A percentile compares a stretch with the other conserved stretches of the same genome.
phyloP scores from a whole-genome alignment of 352 stramenopile species.

The Pythium insidiosum region DNA sequence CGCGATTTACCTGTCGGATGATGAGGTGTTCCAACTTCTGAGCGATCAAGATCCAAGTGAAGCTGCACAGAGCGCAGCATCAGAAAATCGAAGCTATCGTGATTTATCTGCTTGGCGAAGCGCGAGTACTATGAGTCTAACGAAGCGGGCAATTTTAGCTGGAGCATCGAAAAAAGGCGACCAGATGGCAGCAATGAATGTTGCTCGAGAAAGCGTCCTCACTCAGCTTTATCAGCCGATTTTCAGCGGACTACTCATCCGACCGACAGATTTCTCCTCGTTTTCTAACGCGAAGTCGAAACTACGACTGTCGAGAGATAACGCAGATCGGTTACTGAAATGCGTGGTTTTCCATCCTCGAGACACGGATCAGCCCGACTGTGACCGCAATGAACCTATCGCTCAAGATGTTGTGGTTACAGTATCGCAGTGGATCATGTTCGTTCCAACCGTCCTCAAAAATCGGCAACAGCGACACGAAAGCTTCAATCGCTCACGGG shows the following conservation, averaged over 20 bases:
- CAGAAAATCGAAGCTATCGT: too few relatives aligned
- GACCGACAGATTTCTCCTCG: slow-evolving; percentile 21
- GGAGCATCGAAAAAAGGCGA: neutral
- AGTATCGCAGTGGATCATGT: slow-evolving; percentile 23
- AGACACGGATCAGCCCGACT: too few relatives aligned
- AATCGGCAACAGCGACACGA: slow-evolving; percentile 18
- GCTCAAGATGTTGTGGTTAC: too few relatives aligned
- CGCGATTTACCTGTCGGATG: slow-evolving; percentile 44
- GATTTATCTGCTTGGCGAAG: slow-evolving; percentile 10
- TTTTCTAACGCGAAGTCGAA: slow-evolving; percentile 27
- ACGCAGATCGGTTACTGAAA: slow-evolving; percentile 36
- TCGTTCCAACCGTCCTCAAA: slow-evolving; percentile 42
- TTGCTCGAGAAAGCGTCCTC: slow-evolving; percentile 8
- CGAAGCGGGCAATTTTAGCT: neutral
- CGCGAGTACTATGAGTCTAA: neutral
- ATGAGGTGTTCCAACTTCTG: slow-evolving; percentile 46
- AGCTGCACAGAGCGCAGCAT: too few relatives aligned
- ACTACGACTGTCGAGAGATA: slow-evolving; percentile 24
- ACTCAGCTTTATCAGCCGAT: slow-evolving; percentile 32
- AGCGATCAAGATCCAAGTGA: too few relatives aligned
- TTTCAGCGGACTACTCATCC: slow-evolving; percentile 11
- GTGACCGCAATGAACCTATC: too few relatives aligned
- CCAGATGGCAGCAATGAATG: neutral
- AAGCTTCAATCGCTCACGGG: slow-evolving; percentile 14
- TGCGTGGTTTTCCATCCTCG: slow-evolving; percentile 37